phyloP scores from a whole-genome alignment of 371 early-diverging fungal genomes.

The Choanephora cucurbitarum region DNA sequence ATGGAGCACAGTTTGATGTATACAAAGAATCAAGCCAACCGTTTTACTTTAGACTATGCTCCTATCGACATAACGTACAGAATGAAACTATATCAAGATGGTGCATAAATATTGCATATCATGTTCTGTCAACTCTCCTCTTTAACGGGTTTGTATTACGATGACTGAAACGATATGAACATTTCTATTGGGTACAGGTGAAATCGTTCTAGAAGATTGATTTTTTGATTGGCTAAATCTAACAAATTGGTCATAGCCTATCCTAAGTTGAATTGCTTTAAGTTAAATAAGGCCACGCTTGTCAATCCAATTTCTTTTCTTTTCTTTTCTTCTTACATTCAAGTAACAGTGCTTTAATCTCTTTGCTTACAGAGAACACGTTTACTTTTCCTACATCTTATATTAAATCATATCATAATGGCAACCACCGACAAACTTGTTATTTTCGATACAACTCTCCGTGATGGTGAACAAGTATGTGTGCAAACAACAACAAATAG shows the following conservation, averaged over 20 bases:
- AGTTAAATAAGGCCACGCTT: not conserved
- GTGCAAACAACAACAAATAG: too few relatives aligned
- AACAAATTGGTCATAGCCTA: conserved; percentile 23
- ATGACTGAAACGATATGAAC: conserved; percentile 14
- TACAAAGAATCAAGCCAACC: too few relatives aligned
- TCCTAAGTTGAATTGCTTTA: not conserved
- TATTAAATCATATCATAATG: not conserved
- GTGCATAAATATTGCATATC: not conserved
- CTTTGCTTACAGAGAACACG: too few relatives aligned
- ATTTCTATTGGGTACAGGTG: conserved; percentile 7
- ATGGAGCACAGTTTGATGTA: too few relatives aligned
- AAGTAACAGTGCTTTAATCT: too few relatives aligned
- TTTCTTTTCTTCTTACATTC: conserved; percentile 1
- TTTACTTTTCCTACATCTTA: too few relatives aligned
- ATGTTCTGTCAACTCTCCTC: not conserved
- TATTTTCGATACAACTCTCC: conserved; percentile 93
- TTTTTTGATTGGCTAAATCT: conserved; percentile 18
- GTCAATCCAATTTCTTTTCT: not conserved
- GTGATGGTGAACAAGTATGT: conserved; percentile 93
- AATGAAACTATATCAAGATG: too few relatives aligned
- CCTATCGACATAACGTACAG: too few relatives aligned
- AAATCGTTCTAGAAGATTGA: conserved; percentile 5
- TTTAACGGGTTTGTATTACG: conserved; percentile 4
- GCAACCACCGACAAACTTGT: conserved; percentile 68
- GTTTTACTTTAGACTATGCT: too few relatives aligned